phyloP scores from a whole-genome alignment of 495 filamentous ascomycete genomes.

The Ramalina intermedia region DNA sequence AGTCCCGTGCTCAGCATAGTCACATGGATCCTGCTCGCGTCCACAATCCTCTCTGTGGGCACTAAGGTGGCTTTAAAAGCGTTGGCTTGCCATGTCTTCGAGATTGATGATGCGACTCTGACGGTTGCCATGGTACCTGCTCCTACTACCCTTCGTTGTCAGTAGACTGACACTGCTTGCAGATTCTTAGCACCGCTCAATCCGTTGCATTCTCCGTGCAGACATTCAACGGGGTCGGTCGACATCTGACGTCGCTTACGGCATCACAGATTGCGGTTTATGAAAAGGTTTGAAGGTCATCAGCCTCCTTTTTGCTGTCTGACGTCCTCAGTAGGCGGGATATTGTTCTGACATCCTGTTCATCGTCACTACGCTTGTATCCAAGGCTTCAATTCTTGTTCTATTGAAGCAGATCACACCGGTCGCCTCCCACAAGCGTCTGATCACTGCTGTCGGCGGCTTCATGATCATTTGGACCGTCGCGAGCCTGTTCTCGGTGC shows the following conservation, averaged over 20 bases:
- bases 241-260: not conserved
- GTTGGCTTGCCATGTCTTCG: not conserved
- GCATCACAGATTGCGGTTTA: not conserved
- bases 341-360: slow-evolving; percentile 23
- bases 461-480: slow-evolving; percentile 22
- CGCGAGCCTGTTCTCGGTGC: slow-evolving; percentile 20
- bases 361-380: slow-evolving; percentile 17
- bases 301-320: not conserved
- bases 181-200: slow-evolving; percentile 4
- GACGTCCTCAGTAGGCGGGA: slow-evolving; percentile 13
- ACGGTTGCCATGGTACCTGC: slow-evolving; percentile 3
- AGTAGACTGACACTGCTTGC: not conserved
- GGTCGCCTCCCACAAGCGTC: slow-evolving; percentile 12
- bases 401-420: slow-evolving; percentile 18
- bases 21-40: slow-evolving; percentile 7
- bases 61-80: slow-evolving; percentile 4
- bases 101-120: slow-evolving; percentile 3
- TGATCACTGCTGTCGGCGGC: slow-evolving; percentile 15
- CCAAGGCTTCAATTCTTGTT: slow-evolving; percentile 23
- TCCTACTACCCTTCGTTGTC: no score
- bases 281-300: not conserved
- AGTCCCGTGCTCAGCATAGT: slow-evolving; percentile 5
- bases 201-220: slow-evolving; percentile 1
- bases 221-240: slow-evolving; percentile 4
- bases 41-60: slow-evolving; percentile 4